Conservation (phyloP, 164 flowering plant species). For the Piper betle region DNA sequence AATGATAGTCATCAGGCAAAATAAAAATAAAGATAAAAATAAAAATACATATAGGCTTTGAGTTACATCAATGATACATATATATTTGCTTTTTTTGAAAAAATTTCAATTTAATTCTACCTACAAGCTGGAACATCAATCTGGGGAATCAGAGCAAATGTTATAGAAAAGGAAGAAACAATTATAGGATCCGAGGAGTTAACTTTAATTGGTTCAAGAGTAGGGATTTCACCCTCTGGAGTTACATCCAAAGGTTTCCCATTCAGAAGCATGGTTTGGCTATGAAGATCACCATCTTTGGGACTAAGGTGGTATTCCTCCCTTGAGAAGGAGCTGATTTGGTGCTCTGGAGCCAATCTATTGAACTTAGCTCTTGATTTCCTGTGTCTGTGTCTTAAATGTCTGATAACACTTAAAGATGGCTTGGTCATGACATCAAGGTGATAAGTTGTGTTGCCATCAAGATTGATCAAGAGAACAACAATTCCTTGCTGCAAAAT, state of each 20-base stretch:
- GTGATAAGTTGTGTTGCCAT: too few species aligned
- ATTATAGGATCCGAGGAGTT: constrained; percentile 35
- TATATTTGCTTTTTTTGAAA: too few species aligned
- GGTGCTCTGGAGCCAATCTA: constrained; percentile 7
- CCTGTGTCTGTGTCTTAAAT: too few species aligned
- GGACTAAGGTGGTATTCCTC: constrained; percentile 82
- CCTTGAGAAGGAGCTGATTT: constrained; percentile 16
- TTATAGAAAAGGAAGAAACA: constrained; percentile 60
- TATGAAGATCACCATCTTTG: constrained; percentile 64
- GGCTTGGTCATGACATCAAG: too few species aligned
- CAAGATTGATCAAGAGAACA: too few species aligned
- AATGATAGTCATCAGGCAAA: too few species aligned
- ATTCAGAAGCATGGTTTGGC: constrained; percentile 71
- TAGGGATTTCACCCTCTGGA: constrained; percentile 48
- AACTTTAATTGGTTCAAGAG: constrained; percentile 33
- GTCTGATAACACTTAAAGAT: too few species aligned
- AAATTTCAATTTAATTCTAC: neutral
- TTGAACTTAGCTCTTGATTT: constrained; percentile 8
- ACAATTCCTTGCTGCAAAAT: too few species aligned
- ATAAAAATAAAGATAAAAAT: too few species aligned
- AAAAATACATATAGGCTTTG: too few species aligned
- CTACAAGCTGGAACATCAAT: constrained; percentile 46
- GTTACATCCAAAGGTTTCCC: constrained; percentile 41
- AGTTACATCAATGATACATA: too few species aligned
- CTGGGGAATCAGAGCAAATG: constrained; percentile 60